Conservation (phyloP, 2,329 filamentous ascomycete genomes). For the Penicillium verrucosum region DNA sequence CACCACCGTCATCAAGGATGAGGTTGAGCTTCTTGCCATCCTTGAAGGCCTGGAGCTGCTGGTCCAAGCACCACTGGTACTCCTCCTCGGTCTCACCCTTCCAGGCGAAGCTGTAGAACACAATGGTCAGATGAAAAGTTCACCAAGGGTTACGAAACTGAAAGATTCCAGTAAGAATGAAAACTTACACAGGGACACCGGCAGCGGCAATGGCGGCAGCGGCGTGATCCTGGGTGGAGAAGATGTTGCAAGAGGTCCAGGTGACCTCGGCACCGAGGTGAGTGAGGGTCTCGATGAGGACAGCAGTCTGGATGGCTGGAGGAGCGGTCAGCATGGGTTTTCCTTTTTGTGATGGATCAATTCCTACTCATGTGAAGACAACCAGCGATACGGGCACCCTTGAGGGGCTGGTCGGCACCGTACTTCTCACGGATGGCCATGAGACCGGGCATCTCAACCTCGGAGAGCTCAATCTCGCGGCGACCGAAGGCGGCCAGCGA, state of each 20-base stretch:
- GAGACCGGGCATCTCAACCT: slow-evolving; percentile 95
- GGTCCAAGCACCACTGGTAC: slow-evolving; percentile 99
- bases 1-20: slow-evolving; percentile 98
- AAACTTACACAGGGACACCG: slow-evolving; percentile 74
- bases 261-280: slow-evolving; percentile 96
- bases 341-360: slow-evolving; percentile 11
- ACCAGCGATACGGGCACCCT: slow-evolving; percentile 91
- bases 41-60: slow-evolving; percentile 96
- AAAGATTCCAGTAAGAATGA: slow-evolving; percentile 25
- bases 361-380: slow-evolving; percentile 91
- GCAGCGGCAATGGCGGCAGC: slow-evolving; percentile 93
- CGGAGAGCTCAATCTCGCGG: slow-evolving; percentile 97
- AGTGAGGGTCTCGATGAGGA: slow-evolving; percentile 96
- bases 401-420: slow-evolving; percentile 85
- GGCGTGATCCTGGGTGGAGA: slow-evolving; percentile 98
- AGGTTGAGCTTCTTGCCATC: slow-evolving; percentile 95
- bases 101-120: slow-evolving; percentile 58
- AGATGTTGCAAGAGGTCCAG: slow-evolving; percentile 99
- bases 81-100: slow-evolving; percentile 98
- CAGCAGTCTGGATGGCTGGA: slow-evolving; percentile 90
- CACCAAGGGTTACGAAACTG: neutral
- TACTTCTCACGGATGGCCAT: slow-evolving; percentile 95
- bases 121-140: slow-evolving; percentile 1
- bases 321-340: slow-evolving; percentile 9
- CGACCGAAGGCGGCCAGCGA: slow-evolving; percentile 96